Percentiles rank a stretch among this genome's conserved stretches.
Evolutionary conservation across 116 monocot species (phyloP).

Genomic region (Iris pallida): DNA sequence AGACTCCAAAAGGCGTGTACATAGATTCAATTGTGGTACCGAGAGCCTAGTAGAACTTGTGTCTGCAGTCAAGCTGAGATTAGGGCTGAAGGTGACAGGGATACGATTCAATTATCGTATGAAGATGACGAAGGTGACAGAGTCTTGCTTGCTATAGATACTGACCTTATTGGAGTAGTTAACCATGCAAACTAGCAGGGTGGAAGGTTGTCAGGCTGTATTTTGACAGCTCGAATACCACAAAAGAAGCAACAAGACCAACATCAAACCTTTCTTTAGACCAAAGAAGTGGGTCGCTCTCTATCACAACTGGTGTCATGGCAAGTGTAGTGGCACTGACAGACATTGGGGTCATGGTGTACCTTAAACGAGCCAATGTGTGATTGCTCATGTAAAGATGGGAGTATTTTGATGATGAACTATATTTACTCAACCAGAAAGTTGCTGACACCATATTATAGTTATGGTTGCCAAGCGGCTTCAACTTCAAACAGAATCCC

Average conservation of each 20-base stretch:
- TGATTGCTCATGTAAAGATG: too few species aligned
- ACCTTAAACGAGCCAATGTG: slow-evolving; percentile 47
- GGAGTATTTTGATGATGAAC: too few species aligned
- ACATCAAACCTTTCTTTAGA: slow-evolving; percentile 11
- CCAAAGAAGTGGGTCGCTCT: slow-evolving; percentile 15
- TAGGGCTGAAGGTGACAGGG: slow-evolving; percentile 29
- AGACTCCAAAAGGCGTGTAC: slow-evolving; percentile 65
- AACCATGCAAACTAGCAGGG: slow-evolving; percentile 63
- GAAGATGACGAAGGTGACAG: slow-evolving; percentile 95
- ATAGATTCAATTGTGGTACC: slow-evolving; percentile 70
- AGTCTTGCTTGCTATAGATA: slow-evolving; percentile 63
- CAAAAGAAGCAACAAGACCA: slow-evolving; percentile 9
- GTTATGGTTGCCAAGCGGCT: too few species aligned
- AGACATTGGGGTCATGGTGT: slow-evolving; percentile 39
- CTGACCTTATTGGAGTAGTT: slow-evolving; percentile 73
- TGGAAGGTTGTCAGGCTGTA: slow-evolving; percentile 91
- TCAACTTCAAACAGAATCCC: too few species aligned
- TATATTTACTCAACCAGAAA: too few species aligned
- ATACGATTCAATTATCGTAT: slow-evolving; percentile 66
- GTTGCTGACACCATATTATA: too few species aligned
- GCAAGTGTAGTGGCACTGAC: slow-evolving; percentile 34
- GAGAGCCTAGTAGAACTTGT: slow-evolving; percentile 72
- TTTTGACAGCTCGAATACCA: slow-evolving; percentile 22
- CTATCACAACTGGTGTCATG: slow-evolving; percentile 27
- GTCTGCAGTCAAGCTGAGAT: slow-evolving; percentile 53